phyloP scores from a whole-genome alignment of 495 filamentous ascomycete species.

The Haplographium delicatum region DNA sequence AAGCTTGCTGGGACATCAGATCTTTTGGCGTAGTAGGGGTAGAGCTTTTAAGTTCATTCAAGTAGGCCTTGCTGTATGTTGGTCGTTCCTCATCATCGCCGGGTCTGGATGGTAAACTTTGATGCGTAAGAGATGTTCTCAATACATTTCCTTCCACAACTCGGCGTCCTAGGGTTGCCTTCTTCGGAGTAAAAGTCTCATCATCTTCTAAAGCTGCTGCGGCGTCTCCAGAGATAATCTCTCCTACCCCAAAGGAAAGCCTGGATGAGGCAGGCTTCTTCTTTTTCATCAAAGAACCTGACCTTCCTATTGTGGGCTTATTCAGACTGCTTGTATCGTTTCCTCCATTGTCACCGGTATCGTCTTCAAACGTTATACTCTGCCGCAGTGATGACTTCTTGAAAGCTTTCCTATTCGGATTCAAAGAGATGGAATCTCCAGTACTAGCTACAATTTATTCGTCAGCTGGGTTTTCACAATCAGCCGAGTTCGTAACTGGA shows the following conservation, averaged over 20 bases:
- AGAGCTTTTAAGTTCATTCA: slow-evolving; percentile 76
- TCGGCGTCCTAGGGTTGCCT: slow-evolving; percentile 60
- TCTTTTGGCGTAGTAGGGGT: slow-evolving; percentile 75
- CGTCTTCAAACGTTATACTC: slow-evolving; percentile 41
- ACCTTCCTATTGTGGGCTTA: slow-evolving; percentile 34
- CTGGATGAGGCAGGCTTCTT: slow-evolving; percentile 60
- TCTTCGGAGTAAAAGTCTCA: slow-evolving; percentile 63
- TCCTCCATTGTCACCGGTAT: slow-evolving; percentile 12
- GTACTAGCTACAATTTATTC: slow-evolving; percentile 5
- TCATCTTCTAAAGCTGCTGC: slow-evolving; percentile 39
- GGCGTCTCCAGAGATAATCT: slow-evolving; percentile 49
- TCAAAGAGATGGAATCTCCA: slow-evolving; percentile 1
- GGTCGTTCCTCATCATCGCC: slow-evolving; percentile 57
- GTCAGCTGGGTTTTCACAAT: slow-evolving; percentile 24
- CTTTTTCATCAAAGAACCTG: slow-evolving; percentile 46
- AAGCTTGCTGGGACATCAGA: slow-evolving; percentile 32
- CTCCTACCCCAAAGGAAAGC: slow-evolving; percentile 69
- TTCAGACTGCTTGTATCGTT: slow-evolving; percentile 22
- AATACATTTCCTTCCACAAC: slow-evolving; percentile 67
- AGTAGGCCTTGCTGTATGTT: slow-evolving; percentile 78
- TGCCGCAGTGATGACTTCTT: slow-evolving; percentile 47
- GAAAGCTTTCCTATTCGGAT: slow-evolving; percentile 31
- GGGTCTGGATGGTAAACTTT: slow-evolving; percentile 49
- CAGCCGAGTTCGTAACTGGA: slow-evolving; percentile 20
- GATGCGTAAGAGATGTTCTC: too few relatives aligned